These are phyloP conservation scores for Lignosus rhinocerotis DNA, from an alignment of 1,284 basidiomycete species.

Conservation along the genomic window DNA sequence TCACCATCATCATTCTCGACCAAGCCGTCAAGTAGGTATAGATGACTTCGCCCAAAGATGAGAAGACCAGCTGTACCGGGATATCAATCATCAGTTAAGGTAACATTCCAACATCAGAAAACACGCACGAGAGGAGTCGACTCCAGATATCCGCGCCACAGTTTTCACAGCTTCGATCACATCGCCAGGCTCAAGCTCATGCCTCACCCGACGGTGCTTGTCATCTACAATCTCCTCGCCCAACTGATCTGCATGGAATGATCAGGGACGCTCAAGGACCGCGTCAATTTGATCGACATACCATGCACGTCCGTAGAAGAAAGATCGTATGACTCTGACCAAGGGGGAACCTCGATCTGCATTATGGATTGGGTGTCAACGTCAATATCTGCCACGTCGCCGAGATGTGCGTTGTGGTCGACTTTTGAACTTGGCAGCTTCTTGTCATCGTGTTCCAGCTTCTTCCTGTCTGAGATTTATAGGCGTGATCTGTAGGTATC, in stretches of 20 bases:
- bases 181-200: constrained; percentile 88
- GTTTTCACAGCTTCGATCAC: constrained; percentile 89
- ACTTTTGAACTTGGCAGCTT: constrained; percentile 51
- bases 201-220: constrained; percentile 75
- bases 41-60: constrained; percentile 81
- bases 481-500: neutral
- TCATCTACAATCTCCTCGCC: constrained; percentile 76
- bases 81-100: neutral
- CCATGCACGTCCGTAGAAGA: constrained; percentile 65
- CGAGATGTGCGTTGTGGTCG: constrained; percentile 43
- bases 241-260: constrained; percentile 45
- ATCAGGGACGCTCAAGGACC: neutral
- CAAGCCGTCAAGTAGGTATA: constrained; percentile 94
- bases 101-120: neutral
- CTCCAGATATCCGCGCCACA: constrained; percentile 82
- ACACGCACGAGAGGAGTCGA: constrained; percentile 81
- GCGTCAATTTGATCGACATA: constrained; percentile 27
- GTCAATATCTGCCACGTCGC: constrained; percentile 62
- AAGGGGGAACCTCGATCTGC: constrained; percentile 70
- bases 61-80: constrained; percentile 71
- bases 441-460: constrained; percentile 64
- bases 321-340: constrained; percentile 80
- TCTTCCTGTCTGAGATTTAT: constrained; percentile 51
- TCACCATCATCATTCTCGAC: constrained; percentile 87
- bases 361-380: constrained; percentile 58